Base-by-base conservation (phyloP, 768 basidiomycete species). In the Xerocomus brunneocitrinus region DNA sequence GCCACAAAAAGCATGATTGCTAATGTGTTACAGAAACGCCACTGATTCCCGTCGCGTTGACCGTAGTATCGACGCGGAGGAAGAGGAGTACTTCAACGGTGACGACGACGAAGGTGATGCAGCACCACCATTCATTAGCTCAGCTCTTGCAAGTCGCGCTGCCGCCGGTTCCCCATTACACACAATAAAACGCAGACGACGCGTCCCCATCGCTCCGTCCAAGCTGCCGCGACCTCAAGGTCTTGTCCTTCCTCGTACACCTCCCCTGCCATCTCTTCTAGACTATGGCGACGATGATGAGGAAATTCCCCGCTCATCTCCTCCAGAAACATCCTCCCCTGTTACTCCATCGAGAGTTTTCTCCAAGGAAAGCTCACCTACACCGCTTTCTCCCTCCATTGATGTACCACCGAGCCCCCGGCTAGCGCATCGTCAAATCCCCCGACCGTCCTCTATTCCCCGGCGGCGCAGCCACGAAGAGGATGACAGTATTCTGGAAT, bases 41-140 rank as follows among this genome's bases (percentile, higher is more conserved):
- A 72, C 75, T 48, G 66, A 71, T 72, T 71, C 75, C 19, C 56
- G 73, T 62, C 56, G 72, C 69, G 62, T 54, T 51, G 79, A 77
- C 40, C 79, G 79, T 31, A 66, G 72, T 32, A 68, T 84, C 53
- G 90, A 91, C 58, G 76, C 77, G 5, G 88, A 90, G 56, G 95
- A 98, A 67, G 95, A 98, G 67, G 82, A 87, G 54, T 98, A 97
- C 73, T 98, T 97, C 79, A 92, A 95, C 61, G 79, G 75, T 28
- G 89, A 90, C 38, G 91, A 93, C 57, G 89, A 92, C 40, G 93
- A 93, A 59, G 74, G 78, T 32, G 76, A 78, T 16, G 77, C 70
- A 62, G 54, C 67, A 22, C 65, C 71, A 32, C 67, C 69, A 19
- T 62, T 67, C 47, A 64, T 72, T 55, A 57, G 61, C 38, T 64